Percentiles rank a stretch among this genome's conserved stretches.
phyloP scores from a whole-genome alignment of 768 basidiomycete genomes.

The Lentinula lateritia region DNA sequence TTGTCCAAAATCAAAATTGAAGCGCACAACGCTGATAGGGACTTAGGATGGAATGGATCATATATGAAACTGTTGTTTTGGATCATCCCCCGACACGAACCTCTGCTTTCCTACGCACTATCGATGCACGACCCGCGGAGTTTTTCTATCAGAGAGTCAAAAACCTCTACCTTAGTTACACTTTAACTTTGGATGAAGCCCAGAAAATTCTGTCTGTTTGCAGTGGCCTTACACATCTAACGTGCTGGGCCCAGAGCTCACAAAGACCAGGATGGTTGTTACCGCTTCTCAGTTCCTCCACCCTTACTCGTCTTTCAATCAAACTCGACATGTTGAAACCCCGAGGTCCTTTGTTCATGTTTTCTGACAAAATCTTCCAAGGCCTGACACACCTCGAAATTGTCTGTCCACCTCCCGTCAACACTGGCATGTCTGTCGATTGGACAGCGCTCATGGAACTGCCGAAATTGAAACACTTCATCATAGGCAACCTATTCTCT shows the following conservation, averaged over 20 bases:
- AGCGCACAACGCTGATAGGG: not conserved
- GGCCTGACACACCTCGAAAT: conserved; percentile 24
- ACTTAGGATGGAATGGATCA: conserved; percentile 25
- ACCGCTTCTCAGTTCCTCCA: not conserved
- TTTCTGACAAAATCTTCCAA: conserved; percentile 14
- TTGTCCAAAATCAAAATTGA: not conserved
- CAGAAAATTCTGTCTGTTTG: conserved; percentile 20
- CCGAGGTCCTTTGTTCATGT: not conserved
- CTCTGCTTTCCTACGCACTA: conserved; percentile 22
- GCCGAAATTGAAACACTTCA: conserved; percentile 25
- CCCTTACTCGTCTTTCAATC: conserved; percentile 16
- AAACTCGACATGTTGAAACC: conserved; percentile 10
- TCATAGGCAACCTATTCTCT: conserved; percentile 20
- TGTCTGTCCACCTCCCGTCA: conserved; percentile 16
- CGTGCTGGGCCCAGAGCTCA: conserved; percentile 21
- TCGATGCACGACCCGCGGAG: conserved; percentile 18
- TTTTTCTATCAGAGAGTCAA: conserved; percentile 26
- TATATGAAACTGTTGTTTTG: conserved; percentile 26
- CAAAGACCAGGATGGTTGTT: conserved; percentile 3
- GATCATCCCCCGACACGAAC: conserved; percentile 13
- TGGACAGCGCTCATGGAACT: conserved; percentile 20
- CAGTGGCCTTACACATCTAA: conserved; percentile 16
- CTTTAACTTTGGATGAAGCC: conserved; percentile 15
- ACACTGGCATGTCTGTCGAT: conserved; percentile 14
- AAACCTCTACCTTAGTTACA: conserved; percentile 19